Base-by-base conservation (phyloP, 345 rosid genomes). In the Cochlearia excelsa region DNA sequence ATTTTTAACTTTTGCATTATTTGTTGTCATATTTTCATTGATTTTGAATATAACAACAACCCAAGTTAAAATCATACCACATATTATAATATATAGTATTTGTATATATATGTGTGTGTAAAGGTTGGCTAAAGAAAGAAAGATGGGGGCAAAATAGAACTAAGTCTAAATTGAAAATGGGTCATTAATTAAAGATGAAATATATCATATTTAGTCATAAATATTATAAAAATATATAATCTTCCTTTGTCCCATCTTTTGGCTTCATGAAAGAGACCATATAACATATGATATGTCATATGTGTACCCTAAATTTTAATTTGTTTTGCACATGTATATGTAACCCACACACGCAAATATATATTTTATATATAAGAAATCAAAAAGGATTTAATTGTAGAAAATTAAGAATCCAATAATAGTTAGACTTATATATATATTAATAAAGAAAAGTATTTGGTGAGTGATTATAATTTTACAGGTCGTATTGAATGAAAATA, bases 221-320 rank as follows among this genome's bases (percentile, higher is more conserved):
- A 26, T 31, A 46, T 39, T 28, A 61, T 16, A 46, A 40, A 53
- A 39, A 33, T 28, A 11, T 48, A 49, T 62, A 47, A 41, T 46
- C 37, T 48, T 34, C 6, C 4, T 69, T 62, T 62, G 54, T 69
- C 74, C 63, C 59, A 62, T 56, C 74, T 57, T 56, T 69, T 62
- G 74, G 64, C 63, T 56, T 56, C 52, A 42, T 69, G 74, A 69
- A 69, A 62, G 59, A 49, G 68, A 69, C 68, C 63, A 61, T 9
- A 55, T 48, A 28, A 55, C 68, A 62, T 54, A 69, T 61, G 62
- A 61, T 48, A 61, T 68, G 65, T 58, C 31, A 40, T 34, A 34
- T 34, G 37, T 34, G 6, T 16, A 67, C 27, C 27, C 53, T 59
- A 46, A 35, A 4, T 61, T 42, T 61, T 37, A 16, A 0, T 16